Evolutionary conservation across 371 early-diverging fungal species (phyloP).

Genomic region (Zychaea mexicana): DNA sequence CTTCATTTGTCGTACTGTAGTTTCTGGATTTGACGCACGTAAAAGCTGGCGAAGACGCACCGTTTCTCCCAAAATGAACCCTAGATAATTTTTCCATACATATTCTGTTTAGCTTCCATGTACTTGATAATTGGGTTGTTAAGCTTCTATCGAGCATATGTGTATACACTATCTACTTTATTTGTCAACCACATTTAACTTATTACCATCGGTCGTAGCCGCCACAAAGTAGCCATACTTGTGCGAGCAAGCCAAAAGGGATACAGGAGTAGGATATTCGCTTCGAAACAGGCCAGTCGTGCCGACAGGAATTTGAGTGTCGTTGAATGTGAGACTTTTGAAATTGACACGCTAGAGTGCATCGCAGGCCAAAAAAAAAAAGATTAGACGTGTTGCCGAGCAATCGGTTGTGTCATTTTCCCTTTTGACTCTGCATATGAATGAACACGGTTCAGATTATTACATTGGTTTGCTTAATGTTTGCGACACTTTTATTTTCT

Average conservation of each 20-base stretch:
- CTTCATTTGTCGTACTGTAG: neutral
- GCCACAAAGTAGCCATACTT: neutral
- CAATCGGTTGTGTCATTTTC: too few relatives aligned
- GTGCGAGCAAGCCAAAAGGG: neutral
- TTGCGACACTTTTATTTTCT: too few relatives aligned
- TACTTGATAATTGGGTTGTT: too few relatives aligned
- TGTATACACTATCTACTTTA: too few relatives aligned
- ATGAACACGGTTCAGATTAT: too few relatives aligned
- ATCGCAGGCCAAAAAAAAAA: neutral
- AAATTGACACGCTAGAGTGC: constrained; percentile 3
- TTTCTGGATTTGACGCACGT: neutral
- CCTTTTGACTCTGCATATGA: too few relatives aligned
- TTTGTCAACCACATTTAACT: neutral
- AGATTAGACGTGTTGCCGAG: too few relatives aligned
- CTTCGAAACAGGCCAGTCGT: neutral
- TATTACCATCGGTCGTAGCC: neutral
- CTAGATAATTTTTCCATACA: too few relatives aligned
- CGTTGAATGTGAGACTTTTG: neutral
- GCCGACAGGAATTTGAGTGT: neutral
- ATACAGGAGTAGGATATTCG: neutral
- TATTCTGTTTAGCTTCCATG: too few relatives aligned
- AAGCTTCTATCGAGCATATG: too few relatives aligned
- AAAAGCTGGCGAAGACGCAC: neutral
- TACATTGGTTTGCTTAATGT: too few relatives aligned
- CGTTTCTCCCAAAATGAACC: neutral